A percentile compares a stretch with the other conserved stretches of the same genome.
These are phyloP conservation scores for Taphrina betulina DNA, from an alignment of 1,139 yeast species.

Conservation along the genomic window DNA sequence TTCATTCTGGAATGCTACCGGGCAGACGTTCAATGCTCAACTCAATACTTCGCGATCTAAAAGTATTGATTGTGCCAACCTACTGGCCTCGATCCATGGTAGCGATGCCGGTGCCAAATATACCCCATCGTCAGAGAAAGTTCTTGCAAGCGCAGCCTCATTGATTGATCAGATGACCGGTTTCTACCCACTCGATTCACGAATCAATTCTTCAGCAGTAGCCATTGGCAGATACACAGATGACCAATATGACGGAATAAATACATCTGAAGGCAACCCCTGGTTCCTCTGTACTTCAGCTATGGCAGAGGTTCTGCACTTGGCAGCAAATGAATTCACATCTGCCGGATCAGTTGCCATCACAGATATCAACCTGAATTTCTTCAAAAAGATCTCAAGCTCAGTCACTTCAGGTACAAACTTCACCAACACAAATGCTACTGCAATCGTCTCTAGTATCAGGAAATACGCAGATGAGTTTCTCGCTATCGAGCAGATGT, in stretches of 20 bases:
- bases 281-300: slow-evolving; percentile 90
- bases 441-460: slow-evolving; percentile 35
- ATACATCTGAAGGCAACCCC: slow-evolving; percentile 71
- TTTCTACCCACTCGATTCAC: slow-evolving; percentile 72
- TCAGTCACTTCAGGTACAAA: background rate
- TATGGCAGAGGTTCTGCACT: slow-evolving; percentile 60
- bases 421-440: slow-evolving; percentile 7
- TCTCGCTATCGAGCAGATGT: slow-evolving; percentile 32
- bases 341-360: slow-evolving; percentile 11
- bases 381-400: slow-evolving; percentile 7
- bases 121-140: slow-evolving; percentile 43
- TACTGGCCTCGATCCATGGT: slow-evolving; percentile 58
- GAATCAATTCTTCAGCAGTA: slow-evolving; percentile 62
- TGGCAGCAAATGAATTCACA: slow-evolving; percentile 26
- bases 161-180: slow-evolving; percentile 65
- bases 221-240: slow-evolving; percentile 84
- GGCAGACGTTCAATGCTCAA: slow-evolving; percentile 48
- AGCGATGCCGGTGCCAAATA: slow-evolving; percentile 36
- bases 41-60: slow-evolving; percentile 47
- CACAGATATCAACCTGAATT: slow-evolving; percentile 16
- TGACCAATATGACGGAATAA: slow-evolving; percentile 77
- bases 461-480: slow-evolving; percentile 42
- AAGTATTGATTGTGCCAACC: slow-evolving; percentile 78
- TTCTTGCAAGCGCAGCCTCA: slow-evolving; percentile 43
- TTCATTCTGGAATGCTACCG: slow-evolving; percentile 50